Percentiles rank a stretch among this genome's conserved stretches.
Conservation (phyloP, 352 stramenopile genomes). For the Blastocystis sp. region DNA sequence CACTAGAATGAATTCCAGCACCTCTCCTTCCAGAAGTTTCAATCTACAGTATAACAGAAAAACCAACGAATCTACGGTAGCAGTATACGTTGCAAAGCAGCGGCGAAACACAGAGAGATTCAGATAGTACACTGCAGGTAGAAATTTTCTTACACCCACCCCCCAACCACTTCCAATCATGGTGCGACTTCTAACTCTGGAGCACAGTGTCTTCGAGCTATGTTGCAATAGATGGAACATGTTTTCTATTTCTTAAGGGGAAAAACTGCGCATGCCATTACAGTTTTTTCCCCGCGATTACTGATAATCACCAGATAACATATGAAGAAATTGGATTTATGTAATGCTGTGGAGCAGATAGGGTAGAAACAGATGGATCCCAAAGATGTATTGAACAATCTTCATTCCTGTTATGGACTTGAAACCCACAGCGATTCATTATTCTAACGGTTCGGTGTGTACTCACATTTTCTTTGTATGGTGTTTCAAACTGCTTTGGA, state of each 20-base stretch:
- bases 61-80: not conserved
- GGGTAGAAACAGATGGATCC: too few relatives aligned
- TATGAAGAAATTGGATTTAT: not conserved
- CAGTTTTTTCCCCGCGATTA: not conserved
- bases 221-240: not conserved
- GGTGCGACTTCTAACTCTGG: not conserved
- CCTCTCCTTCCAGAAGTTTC: slow-evolving; percentile 38
- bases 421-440: too few relatives aligned
- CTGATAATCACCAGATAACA: not conserved
- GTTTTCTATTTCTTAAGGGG: not conserved
- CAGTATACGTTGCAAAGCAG: slow-evolving; percentile 12
- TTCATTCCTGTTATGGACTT: too few relatives aligned
- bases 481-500: not conserved
- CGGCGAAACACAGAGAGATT: not conserved
- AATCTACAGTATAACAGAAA: not conserved
- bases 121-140: not conserved
- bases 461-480: not conserved
- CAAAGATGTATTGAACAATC: too few relatives aligned
- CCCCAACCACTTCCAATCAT: not conserved
- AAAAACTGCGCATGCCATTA: not conserved
- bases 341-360: not conserved
- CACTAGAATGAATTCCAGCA: slow-evolving; percentile 58
- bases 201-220: not conserved
- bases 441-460: too few relatives aligned
- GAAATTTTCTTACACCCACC: not conserved